Evolutionary conservation across 495 filamentous ascomycete genomes (phyloP), one percentile per base, ranked within the genome.

Genomic region (Wilcoxina mikolae): DNA sequence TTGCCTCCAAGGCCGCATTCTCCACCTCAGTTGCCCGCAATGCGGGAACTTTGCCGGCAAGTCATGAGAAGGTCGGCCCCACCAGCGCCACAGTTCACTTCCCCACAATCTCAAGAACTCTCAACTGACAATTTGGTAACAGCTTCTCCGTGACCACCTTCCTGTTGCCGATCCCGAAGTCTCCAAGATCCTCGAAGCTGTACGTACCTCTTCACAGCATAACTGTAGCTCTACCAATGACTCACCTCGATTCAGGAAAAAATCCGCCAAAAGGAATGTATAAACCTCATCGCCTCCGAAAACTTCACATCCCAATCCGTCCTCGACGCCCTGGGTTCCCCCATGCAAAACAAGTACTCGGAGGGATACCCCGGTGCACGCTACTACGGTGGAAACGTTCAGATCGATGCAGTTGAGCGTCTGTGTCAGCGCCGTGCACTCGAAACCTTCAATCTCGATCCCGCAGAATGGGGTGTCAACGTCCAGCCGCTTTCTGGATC

Each of bases 261-360:
- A 79, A 74, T 75, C 56, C 78, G 91, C 57, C 91, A 98, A 68
- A 90, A 94, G 70, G 84, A 95, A 65, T 96, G 95, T 68, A 90
- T 98, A 70, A 96, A 96, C 72, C 79, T 98, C 53, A 98, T 98
- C 57, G 91, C 91, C 15, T 98, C 91, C 20, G 91, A 98, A 71
- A 98, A 98, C 72, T 96, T 98, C 69, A 96, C 91, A 9, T 95
- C 91, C 15, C 87, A 95, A 68, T 87, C 91, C 20, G 91, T 98
- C 10, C 78, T 95, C 33, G 91, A 96, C 78, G 88, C 90, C 7
- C 73, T 98, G 54, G 91, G 91, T 64, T 95, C 89, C 74, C 83
- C 93, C 24, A 98, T 98, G 91, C 90, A 98, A 72, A 98, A 98
- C 65, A 98, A 98, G 68, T 98, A 98, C 73, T 96, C 93, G 4